A percentile compares a stretch with the other conserved stretches of the same genome.
Conservation (phyloP, 345 rosid genomes). For the Salix dunnii region DNA sequence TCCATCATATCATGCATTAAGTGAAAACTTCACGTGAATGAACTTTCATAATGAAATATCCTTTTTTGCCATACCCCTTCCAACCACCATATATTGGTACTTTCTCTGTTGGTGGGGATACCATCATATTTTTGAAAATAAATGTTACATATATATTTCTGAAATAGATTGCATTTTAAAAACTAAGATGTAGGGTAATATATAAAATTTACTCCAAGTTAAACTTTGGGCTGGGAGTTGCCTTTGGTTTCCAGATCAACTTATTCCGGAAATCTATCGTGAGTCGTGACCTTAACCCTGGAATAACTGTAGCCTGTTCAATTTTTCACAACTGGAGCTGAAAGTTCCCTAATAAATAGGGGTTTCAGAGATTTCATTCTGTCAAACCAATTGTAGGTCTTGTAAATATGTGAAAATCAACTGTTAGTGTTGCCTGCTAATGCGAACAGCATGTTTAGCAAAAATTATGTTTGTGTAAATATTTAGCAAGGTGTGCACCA, state of each 20-base stretch:
- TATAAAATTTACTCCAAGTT: not conserved
- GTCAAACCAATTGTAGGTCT: not conserved
- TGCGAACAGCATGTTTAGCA: not conserved
- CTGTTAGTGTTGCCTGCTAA: not conserved
- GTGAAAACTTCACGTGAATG: not conserved
- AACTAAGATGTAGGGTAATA: not conserved
- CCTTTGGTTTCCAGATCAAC: not conserved
- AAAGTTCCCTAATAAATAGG: not conserved
- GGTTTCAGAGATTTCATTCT: not conserved
- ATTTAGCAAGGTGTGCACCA: not conserved
- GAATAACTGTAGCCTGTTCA: not conserved
- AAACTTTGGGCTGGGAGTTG: not conserved
- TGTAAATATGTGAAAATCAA: not conserved
- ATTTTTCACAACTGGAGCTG: not conserved
- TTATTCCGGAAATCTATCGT: not conserved
- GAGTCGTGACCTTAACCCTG: not conserved
- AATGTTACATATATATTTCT: not conserved
- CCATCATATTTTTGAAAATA: not conserved
- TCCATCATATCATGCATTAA: not conserved
- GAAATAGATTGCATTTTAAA: not conserved
- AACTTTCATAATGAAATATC: not conserved
- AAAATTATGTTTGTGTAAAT: not conserved
- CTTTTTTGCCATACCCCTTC: not conserved
- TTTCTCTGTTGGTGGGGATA: not conserved
- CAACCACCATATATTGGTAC: not conserved